Base-by-base conservation (phyloP, 163 green algal genomes). In the Chloromonas sp. region DNA sequence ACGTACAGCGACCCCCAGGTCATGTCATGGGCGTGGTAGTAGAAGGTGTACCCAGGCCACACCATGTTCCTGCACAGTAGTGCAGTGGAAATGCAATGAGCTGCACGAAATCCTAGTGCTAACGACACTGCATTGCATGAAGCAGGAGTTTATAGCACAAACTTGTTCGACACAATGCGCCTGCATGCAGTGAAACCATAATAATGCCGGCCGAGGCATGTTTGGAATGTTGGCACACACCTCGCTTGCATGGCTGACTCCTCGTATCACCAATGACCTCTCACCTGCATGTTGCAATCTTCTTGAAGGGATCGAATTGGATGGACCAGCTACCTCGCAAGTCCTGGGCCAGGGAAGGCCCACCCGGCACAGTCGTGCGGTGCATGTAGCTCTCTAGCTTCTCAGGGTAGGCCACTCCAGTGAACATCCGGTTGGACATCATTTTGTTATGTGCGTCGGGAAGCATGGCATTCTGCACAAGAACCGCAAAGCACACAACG, bases 41-140 rank as follows among this genome's bases (percentile, higher is more conserved):
- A 97, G 87, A 95, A 95, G 62, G 86, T 88, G 89, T 95, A 96
- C 14, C 94, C 94, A 5, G 92, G 91, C 83, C 84, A 97, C 60
- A 95, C 83, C 60, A 96, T 80, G 66, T 85, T 93, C 76, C 90
- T 86, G 58, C 85, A 80, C 36, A 36, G 36, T 36, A 36, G 36
- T 36, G 36, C 60, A 11, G 70, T 36, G 36, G 36, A 36, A 36
- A 36, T 36, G 36, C 36, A 36, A 36, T 36, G 36, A 36, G 36
- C 36, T 36, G 36, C 36, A 36, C 36, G 36, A 36, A 36, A 36
- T 36, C 36, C 36, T 36, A 36, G 36, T 36, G 36, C 36, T 36
- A 36, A 36, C 36, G 36, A 36, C 36, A 36, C 36, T 36, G 36
- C 36, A 36, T 36, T 36, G 36, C 36, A 36, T 36, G 36, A 36